Evolutionary conservation across 2,329 filamentous ascomycete species (phyloP), one percentile per base, ranked within the genome.

Genomic region (Endoconidiophora laricicola): DNA sequence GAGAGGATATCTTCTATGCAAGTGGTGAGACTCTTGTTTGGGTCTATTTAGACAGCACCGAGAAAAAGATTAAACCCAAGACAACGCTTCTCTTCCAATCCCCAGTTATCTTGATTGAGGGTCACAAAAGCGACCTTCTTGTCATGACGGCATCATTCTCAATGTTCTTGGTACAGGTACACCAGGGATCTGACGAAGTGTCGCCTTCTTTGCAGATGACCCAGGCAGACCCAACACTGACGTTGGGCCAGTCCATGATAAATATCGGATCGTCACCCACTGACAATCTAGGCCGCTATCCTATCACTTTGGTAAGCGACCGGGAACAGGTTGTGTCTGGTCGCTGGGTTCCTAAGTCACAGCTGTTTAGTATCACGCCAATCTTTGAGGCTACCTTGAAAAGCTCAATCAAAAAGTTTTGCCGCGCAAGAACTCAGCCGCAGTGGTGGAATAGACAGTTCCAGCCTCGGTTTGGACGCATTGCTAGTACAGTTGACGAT

Each of bases 371-470:
- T 24, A 65, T 72, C 42, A 60, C 66, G 42, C 56, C 69, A 1
- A 57, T 81, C 1, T 77, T 82, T 50, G 70, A 76, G 53, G 76
- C 72, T 1, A 63, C 70, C 37, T 63, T 83, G n/a, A 65, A 69
- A 0, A 65, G 67, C 3, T 76, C 76, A 0, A 66, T 84, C 38
- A 65, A 76, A 18, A 72, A 69, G 51, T 73, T 84, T 51, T 67
- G 69, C 4, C 66, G 65, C 6, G 74, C 70, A 0, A 66, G 63
- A 29, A 74, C 71, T 4, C 68, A 75, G n/a, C 71, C 73, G 2
- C 60, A 63, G 1, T 79, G 74, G 75, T 60, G 64, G 39, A 56
- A 62, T 37, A 57, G 61, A 41, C 57, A 61, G 52, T 58, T 61
- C 43, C 52, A 49, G 9, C 60, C 61, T 16, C 65, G 60, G 10